Evolutionary conservation across 495 filamentous ascomycete species (phyloP).

Genomic region (Tuber microsphaerosporum): DNA sequence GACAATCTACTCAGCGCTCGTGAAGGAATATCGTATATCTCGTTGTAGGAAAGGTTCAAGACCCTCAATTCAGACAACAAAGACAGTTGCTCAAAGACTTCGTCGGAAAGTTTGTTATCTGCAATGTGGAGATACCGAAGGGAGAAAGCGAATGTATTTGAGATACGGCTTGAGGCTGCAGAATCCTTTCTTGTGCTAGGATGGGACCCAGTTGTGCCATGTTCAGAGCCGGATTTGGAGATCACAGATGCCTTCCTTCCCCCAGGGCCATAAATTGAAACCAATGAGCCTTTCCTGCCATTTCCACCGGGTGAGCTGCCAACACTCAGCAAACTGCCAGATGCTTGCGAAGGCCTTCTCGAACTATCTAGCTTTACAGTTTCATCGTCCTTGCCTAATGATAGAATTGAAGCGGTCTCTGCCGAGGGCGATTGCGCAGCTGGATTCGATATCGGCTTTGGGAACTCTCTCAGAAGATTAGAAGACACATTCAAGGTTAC

Average conservation of each 20-base stretch:
- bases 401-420: constrained; percentile 9
- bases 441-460: constrained; percentile 67
- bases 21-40: constrained; percentile 82
- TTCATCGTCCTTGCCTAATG: constrained; percentile 19
- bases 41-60: constrained; percentile 92
- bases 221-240: constrained; percentile 56
- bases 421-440: constrained; percentile 24
- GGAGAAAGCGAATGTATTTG: constrained; percentile 77
- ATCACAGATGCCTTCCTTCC: constrained; percentile 78
- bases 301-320: constrained; percentile 60
- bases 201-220: constrained; percentile 34
- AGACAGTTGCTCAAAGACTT: constrained; percentile 83
- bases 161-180: constrained; percentile 62
- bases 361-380: constrained; percentile 19
- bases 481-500: constrained; percentile 92
- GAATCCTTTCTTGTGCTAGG: constrained; percentile 68
- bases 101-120: constrained; percentile 87
- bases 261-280: constrained; percentile 66
- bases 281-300: constrained; percentile 71
- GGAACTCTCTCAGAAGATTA: constrained; percentile 82
- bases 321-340: constrained; percentile 64
- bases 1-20: constrained; percentile 81
- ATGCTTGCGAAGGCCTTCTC: constrained; percentile 78
- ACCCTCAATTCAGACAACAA: constrained; percentile 76
- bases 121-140: constrained; percentile 78